Evolutionary conservation across 108 stramenopile species (phyloP).

Genomic region (Heterococcus sp.): DNA sequence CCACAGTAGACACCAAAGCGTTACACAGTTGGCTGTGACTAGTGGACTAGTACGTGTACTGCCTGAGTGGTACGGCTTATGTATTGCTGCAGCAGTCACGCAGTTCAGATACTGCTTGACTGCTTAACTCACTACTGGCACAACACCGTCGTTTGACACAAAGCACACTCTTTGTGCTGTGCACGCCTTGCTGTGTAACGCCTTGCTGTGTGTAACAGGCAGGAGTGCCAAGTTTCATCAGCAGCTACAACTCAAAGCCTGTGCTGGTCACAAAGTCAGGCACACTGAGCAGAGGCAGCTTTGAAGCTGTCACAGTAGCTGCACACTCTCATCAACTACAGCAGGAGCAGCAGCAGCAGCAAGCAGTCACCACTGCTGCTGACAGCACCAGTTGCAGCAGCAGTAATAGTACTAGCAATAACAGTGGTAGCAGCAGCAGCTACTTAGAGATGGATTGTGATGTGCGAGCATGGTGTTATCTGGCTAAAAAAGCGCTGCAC

Average conservation of each 20-base stretch:
- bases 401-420: not conserved
- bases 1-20: too few relatives aligned
- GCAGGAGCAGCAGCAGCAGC: not conserved
- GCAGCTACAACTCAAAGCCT: slow-evolving; percentile 14
- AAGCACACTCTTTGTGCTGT: too few relatives aligned
- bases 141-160: too few relatives aligned
- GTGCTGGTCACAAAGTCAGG: slow-evolving; percentile 7
- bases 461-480: slow-evolving; percentile 25
- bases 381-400: not conserved
- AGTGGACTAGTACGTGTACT: too few relatives aligned
- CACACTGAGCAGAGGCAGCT: not conserved
- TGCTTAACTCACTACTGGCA: too few relatives aligned
- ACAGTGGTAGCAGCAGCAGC: not conserved
- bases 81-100: too few relatives aligned
- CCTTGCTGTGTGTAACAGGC: too few relatives aligned
- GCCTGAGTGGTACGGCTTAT: too few relatives aligned
- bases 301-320: not conserved
- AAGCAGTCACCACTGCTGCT: too few relatives aligned
- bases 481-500: slow-evolving; percentile 30
- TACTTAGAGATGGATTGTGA: slow-evolving; percentile 28
- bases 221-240: slow-evolving; percentile 12
- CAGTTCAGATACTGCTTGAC: too few relatives aligned
- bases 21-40: too few relatives aligned
- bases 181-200: too few relatives aligned
- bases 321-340: not conserved